Evolutionary conservation across 768 basidiomycete genomes (phyloP), one percentile per base, ranked within the genome.

Genomic region (Suillus subalutaceus): DNA sequence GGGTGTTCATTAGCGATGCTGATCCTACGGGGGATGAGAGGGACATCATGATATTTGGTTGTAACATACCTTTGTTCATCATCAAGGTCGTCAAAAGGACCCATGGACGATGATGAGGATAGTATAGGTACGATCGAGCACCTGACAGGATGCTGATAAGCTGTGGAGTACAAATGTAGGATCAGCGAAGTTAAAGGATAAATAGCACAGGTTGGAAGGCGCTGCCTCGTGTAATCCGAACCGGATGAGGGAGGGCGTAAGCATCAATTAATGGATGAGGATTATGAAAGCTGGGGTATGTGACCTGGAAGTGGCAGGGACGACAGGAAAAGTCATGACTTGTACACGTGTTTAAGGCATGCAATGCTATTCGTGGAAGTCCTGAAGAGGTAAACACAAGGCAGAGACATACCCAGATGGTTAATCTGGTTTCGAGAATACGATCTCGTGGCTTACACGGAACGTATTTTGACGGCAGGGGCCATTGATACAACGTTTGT

Each of bases 181-280:
- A 60, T 52, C 59, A 66, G 64, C 60, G 61, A 32, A 67, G 16
- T 64, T 66, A 50, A 48, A 64, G 9, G 63, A 52, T 60, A 48
- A 60, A 67, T 37, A 41, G 66, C 57, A 20, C 50, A 62, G 37
- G 63, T 58, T 63, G 66, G 65, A 64, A 66, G 67, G 9, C 8
- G n/a, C 43, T 66, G 66, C 72, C 76, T 73, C 75, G 71, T 78
- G 75, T 64, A 46, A 44, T 62, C 70, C 73, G 69, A 74, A 63
- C 67, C 65, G 58, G 60, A 44, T 43, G 30, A 30, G 30, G 63
- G 18, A 40, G 46, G 32, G 55, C 64, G 74, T 74, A 68, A 74
- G 67, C 56, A 70, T 63, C 57, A 43, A 64, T 70, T 63, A 55
- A 48, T 63, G 63, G 63, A 32, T 50, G 57, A 68, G 62, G 66